These are phyloP conservation scores for Pisolithus marmoratus DNA, from an alignment of 768 basidiomycete species.

Conservation along the genomic window DNA sequence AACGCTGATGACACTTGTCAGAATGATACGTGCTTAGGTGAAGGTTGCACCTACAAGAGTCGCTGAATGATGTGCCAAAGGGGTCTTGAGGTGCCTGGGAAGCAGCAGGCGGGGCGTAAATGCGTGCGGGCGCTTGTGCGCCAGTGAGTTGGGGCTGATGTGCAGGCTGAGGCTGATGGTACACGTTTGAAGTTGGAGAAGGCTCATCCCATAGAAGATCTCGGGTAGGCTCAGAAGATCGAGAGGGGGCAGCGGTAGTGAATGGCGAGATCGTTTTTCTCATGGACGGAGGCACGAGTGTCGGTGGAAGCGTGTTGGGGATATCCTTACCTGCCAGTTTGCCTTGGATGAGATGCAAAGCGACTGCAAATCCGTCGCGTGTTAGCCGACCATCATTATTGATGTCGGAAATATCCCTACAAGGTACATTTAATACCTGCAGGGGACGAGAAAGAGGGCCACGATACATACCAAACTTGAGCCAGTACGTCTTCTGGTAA, in stretches of 20 bases:
- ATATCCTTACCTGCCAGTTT: conserved; percentile 77
- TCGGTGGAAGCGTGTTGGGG: conserved; percentile 61
- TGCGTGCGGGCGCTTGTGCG: conserved; percentile 20
- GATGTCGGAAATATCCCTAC: conserved; percentile 91
- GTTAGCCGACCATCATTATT: conserved; percentile 82
- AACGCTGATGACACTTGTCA: conserved; percentile 12
- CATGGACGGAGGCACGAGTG: conserved; percentile 79
- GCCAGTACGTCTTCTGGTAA: conserved; percentile 81
- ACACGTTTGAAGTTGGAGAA: conserved; percentile 35
- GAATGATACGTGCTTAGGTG: not conserved
- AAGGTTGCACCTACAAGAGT: conserved; percentile 15
- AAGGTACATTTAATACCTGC: conserved; percentile 4
- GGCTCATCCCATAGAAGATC: conserved; percentile 54
- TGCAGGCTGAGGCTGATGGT: conserved; percentile 25
- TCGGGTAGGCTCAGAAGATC: conserved; percentile 34
- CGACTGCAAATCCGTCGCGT: conserved; percentile 91
- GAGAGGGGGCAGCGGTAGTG: conserved; percentile 31
- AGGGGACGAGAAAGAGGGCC: not conserved
- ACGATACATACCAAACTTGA: conserved; percentile 70
- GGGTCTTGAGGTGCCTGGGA: conserved; percentile 38
- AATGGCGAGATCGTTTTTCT: conserved; percentile 42
- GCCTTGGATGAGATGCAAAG: conserved; percentile 87
- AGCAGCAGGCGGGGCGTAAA: conserved; percentile 25
- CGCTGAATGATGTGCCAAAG: conserved; percentile 36
- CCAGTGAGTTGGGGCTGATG: conserved; percentile 36